phyloP scores from a whole-genome alignment of 2,329 filamentous ascomycete genomes.

The Colletotrichum spaethianum region DNA sequence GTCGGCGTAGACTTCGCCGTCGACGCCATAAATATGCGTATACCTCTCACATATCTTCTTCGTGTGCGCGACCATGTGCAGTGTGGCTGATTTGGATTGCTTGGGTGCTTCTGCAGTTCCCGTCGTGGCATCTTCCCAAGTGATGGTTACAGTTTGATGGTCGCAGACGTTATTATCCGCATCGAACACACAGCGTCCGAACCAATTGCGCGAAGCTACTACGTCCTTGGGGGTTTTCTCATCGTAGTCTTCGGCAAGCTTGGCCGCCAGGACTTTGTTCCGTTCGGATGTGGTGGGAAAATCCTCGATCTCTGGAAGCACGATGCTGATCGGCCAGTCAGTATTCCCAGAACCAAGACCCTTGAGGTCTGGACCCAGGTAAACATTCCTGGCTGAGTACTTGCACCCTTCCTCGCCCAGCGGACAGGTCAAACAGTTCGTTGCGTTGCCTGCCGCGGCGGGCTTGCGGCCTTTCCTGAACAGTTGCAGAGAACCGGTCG shows the following conservation, averaged over 20 bases:
- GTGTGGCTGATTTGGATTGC: constrained; percentile 80
- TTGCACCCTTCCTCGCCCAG: constrained; percentile 79
- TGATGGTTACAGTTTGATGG: constrained; percentile 90
- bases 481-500: constrained; percentile 81
- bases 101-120: constrained; percentile 38
- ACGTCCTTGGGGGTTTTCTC: constrained; percentile 61
- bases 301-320: constrained; percentile 94
- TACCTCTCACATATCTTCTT: constrained; percentile 89
- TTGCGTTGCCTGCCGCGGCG: constrained; percentile 78
- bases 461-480: constrained; percentile 87
- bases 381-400: constrained; percentile 89
- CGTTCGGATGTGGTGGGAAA: constrained; percentile 61
- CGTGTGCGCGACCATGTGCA: constrained; percentile 96
- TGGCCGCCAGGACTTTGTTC: constrained; percentile 57
- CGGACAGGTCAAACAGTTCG: constrained; percentile 89
- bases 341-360: constrained; percentile 76
- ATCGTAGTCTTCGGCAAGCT: constrained; percentile 68
- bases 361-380: constrained; percentile 75
- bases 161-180: constrained; percentile 94
- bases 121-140: constrained; percentile 81
- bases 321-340: constrained; percentile 88
- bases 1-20: constrained; percentile 90
- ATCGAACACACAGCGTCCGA: constrained; percentile 96
- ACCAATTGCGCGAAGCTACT: constrained; percentile 77
- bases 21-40: constrained; percentile 87